phyloP scores from a whole-genome alignment of 768 basidiomycete species.

The Galerina sulciceps region DNA sequence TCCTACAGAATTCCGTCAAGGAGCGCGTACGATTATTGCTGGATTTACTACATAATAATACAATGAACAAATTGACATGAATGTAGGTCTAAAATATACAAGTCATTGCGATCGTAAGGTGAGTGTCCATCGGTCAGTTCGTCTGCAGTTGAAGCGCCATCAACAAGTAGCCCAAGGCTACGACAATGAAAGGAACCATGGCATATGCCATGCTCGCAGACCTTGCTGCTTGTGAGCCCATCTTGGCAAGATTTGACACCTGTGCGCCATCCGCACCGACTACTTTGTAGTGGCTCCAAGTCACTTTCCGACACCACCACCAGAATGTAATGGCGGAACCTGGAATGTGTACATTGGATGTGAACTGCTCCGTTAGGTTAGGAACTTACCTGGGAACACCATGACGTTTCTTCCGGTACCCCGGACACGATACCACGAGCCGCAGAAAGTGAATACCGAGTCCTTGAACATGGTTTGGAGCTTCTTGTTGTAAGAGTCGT shows the following conservation, averaged over 20 bases:
- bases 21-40: conserved; percentile 51
- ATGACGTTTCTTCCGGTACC: conserved; percentile 39
- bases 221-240: neutral
- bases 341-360: neutral
- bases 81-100: too few species aligned
- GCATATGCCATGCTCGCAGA: neutral
- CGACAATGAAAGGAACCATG: neutral
- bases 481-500: conserved; percentile 41
- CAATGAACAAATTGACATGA: too few species aligned
- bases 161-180: too few species aligned
- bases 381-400: conserved; percentile 37
- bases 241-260: neutral
- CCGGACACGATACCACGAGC: conserved; percentile 44
- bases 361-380: neutral
- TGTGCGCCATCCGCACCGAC: conserved; percentile 1
- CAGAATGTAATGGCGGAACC: conserved; percentile 31
- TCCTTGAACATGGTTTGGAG: conserved; percentile 37
- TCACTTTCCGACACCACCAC: conserved; percentile 38
- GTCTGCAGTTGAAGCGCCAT: too few species aligned
- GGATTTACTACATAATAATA: conserved; percentile 25
- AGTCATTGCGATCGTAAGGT: too few species aligned
- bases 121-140: too few species aligned
- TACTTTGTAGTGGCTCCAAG: conserved; percentile 35
- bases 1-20: conserved; percentile 36
- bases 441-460: conserved; percentile 38